Base-by-base conservation (phyloP, 306 rosid species). In the Cicer arietinum region DNA sequence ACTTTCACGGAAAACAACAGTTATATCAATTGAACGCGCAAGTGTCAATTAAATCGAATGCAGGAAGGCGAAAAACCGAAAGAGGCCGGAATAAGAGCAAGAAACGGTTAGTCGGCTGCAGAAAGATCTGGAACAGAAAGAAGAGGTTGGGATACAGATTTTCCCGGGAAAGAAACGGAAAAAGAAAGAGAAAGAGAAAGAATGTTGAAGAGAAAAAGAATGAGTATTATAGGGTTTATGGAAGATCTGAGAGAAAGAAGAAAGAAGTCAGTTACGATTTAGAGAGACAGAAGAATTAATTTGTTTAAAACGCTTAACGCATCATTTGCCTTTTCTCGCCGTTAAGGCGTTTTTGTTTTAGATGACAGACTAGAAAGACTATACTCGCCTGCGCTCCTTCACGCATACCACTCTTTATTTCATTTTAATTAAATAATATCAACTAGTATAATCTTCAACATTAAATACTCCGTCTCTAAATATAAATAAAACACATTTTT, bases 181-280 rank as follows among this genome's bases (percentile, higher is more conserved):
- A 58, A 53, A 47, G 39, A 13, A 71, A 71, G 67, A 10, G 82
- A 85, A 77, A 25, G 80, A 82, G 22, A 75, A 47, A 68, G 82
- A 83, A 79, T 79, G 83, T 77, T 76, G 78, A 71, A 30, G 68
- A 30, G 14, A 63, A 18, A 20, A 3, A 39, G 42, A 43, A 7
- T 20, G 8, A 10, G 46, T n/a, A 14, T 17, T 5, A 58, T 45
- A 82, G 82, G 87, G 83, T 73, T 80, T 77, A 39, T 66, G 62
- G 81, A 81, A 88, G 98, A 92, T 92, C 91, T 79, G 89, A 77
- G 80, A 83, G 74, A 40, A 67, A n/a, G 57, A 51, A 51, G 66
- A 50, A 84, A 51, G 66, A 50, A 84, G 82, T 56, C 84, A 13
- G 90, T 86, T 88, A 79, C 77, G 14, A 62, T 48, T 46, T 30